These are phyloP conservation scores for Cutaneotrichosporon sp. DNA, from an alignment of 1,284 basidiomycete genomes.

Conservation along the genomic window DNA sequence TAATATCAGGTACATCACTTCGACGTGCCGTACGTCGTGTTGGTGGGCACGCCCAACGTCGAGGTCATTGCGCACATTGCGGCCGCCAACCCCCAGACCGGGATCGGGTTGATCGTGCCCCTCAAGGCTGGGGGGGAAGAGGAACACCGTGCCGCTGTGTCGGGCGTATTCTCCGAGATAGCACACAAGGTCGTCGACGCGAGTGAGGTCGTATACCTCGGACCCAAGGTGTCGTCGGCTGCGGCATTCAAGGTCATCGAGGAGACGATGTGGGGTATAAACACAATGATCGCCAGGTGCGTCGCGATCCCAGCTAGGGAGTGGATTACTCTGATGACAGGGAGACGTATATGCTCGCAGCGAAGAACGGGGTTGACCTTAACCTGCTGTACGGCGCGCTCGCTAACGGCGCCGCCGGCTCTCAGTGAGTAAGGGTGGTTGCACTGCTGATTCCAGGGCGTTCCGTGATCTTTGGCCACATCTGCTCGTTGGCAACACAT, in stretches of 20 bases:
- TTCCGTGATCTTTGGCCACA: slow-evolving; percentile 8
- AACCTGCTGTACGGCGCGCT: slow-evolving; percentile 7
- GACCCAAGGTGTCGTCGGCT: background rate
- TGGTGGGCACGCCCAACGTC: slow-evolving; percentile 12
- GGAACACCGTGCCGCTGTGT: slow-evolving; percentile 5
- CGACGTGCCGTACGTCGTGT: background rate
- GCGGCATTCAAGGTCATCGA: slow-evolving; percentile 11
- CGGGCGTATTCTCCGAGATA: slow-evolving; percentile 7
- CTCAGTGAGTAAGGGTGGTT: background rate
- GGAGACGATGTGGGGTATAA: slow-evolving; percentile 10
- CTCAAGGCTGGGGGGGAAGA: background rate
- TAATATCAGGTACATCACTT: slow-evolving; percentile 3
- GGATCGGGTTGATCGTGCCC: slow-evolving; percentile 12
- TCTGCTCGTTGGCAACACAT: background rate
- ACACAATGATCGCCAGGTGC: slow-evolving; percentile 13
- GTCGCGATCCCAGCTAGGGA: background rate
- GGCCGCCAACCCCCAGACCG: slow-evolving; percentile 13
- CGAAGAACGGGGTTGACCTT: slow-evolving; percentile 13
- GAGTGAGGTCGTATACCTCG: slow-evolving; percentile 8
- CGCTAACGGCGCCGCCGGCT: slow-evolving; percentile 12
- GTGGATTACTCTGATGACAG: slow-evolving; percentile 1
- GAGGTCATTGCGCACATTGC: slow-evolving; percentile 2
- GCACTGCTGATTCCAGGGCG: slow-evolving; percentile 7
- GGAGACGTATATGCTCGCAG: slow-evolving; percentile 14
- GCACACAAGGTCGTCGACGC: background rate